phyloP scores from a whole-genome alignment of 768 basidiomycete genomes.

The Rickenella mellea region DNA sequence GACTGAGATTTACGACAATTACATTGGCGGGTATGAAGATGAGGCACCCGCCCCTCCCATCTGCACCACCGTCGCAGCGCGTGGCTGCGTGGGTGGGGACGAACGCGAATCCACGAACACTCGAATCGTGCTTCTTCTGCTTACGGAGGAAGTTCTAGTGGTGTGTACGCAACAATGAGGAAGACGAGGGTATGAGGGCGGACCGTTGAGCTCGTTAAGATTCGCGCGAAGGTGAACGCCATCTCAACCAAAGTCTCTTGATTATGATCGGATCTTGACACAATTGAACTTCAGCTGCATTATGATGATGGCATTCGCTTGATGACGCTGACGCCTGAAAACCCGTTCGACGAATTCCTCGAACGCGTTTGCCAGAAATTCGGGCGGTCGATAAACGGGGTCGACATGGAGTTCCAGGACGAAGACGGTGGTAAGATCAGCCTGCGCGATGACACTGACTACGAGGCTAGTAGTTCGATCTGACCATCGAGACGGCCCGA shows the following conservation, averaged over 20 bases:
- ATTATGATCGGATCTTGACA: conserved; percentile 61
- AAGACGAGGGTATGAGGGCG: conserved; percentile 40
- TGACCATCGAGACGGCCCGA: conserved; percentile 82
- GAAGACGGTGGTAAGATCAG: conserved; percentile 82
- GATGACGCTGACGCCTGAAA: conserved; percentile 67
- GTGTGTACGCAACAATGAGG: too few species aligned
- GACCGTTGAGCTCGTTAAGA: conserved; percentile 27
- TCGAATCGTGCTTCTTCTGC: conserved; percentile 42
- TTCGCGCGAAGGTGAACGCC: conserved; percentile 47
- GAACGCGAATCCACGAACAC: conserved; percentile 36
- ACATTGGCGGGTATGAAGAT: conserved; percentile 51
- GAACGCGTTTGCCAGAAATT: conserved; percentile 71
- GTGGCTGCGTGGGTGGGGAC: conserved; percentile 50
- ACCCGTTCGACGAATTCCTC: conserved; percentile 70
- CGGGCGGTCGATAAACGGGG: conserved; percentile 43
- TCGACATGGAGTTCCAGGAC: conserved; percentile 76
- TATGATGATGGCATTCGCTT: conserved; percentile 76
- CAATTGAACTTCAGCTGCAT: conserved; percentile 77
- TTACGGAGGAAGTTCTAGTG: conserved; percentile 26
- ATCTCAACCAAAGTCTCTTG: conserved; percentile 61
- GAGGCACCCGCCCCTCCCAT: conserved; percentile 25
- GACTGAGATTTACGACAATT: conserved; percentile 71
- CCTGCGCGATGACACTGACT: conserved; percentile 79
- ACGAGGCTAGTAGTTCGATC: too few species aligned
- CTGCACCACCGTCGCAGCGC: conserved; percentile 29